Percentiles rank a stretch among this genome's conserved stretches.
Evolutionary conservation across 2,329 filamentous ascomycete species (phyloP).

Genomic region (Colletotrichum euphorbiae): DNA sequence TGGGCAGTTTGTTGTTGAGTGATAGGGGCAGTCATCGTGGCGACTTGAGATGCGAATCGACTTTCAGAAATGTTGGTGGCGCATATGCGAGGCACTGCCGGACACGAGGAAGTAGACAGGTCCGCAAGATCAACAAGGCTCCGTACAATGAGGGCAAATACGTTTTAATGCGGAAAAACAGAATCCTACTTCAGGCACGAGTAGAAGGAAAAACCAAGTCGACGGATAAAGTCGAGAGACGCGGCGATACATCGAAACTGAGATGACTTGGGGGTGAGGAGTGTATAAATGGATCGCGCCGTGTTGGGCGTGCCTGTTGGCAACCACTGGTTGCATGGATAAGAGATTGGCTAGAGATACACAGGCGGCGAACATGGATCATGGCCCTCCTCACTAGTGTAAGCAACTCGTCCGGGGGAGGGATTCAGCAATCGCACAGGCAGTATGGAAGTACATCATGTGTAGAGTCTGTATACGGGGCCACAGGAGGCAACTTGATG

Average conservation of each 20-base stretch:
- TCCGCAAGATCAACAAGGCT: slow-evolving; percentile 12
- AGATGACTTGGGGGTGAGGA: slow-evolving; percentile 38
- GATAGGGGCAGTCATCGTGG: slow-evolving; percentile 39
- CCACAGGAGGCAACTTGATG: slow-evolving; percentile 39
- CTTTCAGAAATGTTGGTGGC: slow-evolving; percentile 15
- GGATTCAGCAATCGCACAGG: slow-evolving; percentile 29
- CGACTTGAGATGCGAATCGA: slow-evolving; percentile 12
- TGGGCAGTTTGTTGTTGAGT: slow-evolving; percentile 45
- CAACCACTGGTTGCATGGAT: slow-evolving; percentile 40
- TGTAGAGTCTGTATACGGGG: too few species aligned
- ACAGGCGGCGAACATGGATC: slow-evolving; percentile 38
- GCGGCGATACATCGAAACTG: slow-evolving; percentile 21
- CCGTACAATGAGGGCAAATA: slow-evolving; percentile 19
- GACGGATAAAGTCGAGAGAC: slow-evolving; percentile 33
- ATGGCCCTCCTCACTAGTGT: slow-evolving; percentile 32
- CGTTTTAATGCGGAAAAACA: slow-evolving; percentile 18
- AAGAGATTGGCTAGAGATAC: slow-evolving; percentile 41
- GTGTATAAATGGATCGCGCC: slow-evolving; percentile 40
- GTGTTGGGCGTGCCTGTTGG: slow-evolving; percentile 32
- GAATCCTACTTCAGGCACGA: slow-evolving; percentile 20
- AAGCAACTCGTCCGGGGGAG: slow-evolving; percentile 35
- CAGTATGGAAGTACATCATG: slow-evolving; percentile 37
- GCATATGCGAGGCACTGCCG: slow-evolving; percentile 23
- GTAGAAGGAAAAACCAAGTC: slow-evolving; percentile 17
- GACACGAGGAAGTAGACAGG: slow-evolving; percentile 3